These are phyloP conservation scores for Fragosphaeria purpurea DNA, from an alignment of 2,329 filamentous ascomycete genomes.

Conservation along the genomic window DNA sequence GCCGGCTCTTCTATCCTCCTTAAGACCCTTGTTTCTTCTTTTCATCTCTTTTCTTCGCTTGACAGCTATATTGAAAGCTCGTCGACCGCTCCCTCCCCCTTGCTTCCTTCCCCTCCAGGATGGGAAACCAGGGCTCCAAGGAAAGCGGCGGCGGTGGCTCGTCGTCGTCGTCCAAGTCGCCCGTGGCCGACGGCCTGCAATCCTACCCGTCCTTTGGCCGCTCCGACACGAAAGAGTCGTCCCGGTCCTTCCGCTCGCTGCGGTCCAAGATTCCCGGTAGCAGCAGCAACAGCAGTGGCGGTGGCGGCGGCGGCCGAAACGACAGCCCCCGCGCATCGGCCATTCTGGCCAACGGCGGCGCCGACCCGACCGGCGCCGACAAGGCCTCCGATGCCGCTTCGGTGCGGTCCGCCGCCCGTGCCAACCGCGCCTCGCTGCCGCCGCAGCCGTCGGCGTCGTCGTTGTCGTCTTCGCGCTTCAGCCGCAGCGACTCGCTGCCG, in stretches of 20 bases:
- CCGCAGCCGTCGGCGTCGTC: conserved; percentile 13
- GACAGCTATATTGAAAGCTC: neutral
- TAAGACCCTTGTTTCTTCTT: conserved; percentile 22
- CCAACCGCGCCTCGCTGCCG: conserved; percentile 37
- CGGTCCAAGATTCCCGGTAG: conserved; percentile 79
- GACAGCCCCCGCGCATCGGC: conserved; percentile 77
- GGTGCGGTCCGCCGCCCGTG: conserved; percentile 59
- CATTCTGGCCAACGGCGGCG: conserved; percentile 52
- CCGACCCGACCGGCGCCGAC: conserved; percentile 43
- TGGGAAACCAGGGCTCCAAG: conserved; percentile 70
- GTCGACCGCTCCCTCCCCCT: conserved; percentile 3
- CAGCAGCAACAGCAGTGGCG: conserved; percentile 7
- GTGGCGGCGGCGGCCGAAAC: conserved; percentile 35
- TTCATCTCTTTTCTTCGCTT: neutral
- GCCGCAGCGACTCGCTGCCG: conserved; percentile 33
- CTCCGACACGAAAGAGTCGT: conserved; percentile 87
- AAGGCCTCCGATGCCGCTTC: conserved; percentile 60
- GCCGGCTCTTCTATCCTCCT: conserved; percentile 44
- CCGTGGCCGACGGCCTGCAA: conserved; percentile 53
- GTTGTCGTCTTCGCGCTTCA: conserved; percentile 26
- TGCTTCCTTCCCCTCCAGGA: conserved; percentile 28
- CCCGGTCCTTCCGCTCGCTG: conserved; percentile 74
- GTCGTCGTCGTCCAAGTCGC: conserved; percentile 38
- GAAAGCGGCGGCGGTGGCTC: conserved; percentile 30
- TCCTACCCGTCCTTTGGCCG: conserved; percentile 87